Percentiles rank a stretch among this genome's conserved stretches.
phyloP scores from a whole-genome alignment of 352 stramenopile genomes.

The Globisporangium solare region DNA sequence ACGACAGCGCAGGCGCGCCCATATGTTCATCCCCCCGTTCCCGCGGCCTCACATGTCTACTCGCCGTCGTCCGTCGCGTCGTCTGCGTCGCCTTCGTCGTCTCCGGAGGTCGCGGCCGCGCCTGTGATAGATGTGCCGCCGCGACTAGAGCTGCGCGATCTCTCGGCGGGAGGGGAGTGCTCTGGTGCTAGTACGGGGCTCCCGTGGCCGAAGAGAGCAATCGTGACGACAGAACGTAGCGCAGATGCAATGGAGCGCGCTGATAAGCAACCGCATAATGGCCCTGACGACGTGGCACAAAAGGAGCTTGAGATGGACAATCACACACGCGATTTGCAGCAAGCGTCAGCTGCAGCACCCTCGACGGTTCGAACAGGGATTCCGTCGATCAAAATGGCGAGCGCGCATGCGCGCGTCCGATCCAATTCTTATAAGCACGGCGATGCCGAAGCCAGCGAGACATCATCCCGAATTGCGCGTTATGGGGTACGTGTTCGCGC shows the following conservation, averaged over 20 bases:
- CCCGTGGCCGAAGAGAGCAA: background rate
- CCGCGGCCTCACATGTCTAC: conserved; percentile 3
- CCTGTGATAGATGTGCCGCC: conserved; percentile 8
- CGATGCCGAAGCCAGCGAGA: background rate
- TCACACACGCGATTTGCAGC: too few species aligned
- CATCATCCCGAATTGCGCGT: conserved; percentile 3
- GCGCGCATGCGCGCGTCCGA: too few species aligned
- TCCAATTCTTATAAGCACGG: background rate
- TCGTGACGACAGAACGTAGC: background rate
- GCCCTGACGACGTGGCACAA: too few species aligned
- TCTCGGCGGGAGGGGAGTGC: background rate
- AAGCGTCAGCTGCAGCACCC: too few species aligned
- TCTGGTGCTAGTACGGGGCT: background rate
- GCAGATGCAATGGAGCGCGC: background rate
- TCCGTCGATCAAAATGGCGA: too few species aligned
- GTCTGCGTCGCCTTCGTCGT: conserved; percentile 8
- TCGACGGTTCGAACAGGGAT: too few species aligned
- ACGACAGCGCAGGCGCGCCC: too few species aligned
- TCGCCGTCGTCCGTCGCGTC: conserved; percentile 9
- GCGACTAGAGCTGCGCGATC: conserved; percentile 19
- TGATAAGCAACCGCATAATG: too few species aligned
- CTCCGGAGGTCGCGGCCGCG: conserved; percentile 6
- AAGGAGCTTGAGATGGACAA: too few species aligned
- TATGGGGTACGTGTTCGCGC: conserved; percentile 4
- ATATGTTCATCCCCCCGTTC: background rate